A percentile compares a stretch with the other conserved stretches of the same genome.
Evolutionary conservation across 495 filamentous ascomycete species (phyloP).

Genomic region (Podospora didyma): DNA sequence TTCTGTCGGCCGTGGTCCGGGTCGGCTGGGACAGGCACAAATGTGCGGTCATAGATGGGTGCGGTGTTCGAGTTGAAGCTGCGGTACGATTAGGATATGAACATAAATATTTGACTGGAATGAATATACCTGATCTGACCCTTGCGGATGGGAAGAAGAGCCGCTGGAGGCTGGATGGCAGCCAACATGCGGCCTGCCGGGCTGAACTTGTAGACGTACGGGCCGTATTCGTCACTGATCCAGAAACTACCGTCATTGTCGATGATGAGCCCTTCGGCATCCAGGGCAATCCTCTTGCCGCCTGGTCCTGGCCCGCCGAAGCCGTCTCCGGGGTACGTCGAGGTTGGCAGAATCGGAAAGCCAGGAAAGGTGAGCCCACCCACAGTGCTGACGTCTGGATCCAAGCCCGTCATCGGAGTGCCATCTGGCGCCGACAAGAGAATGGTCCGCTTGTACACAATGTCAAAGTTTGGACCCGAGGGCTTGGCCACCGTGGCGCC

Average conservation of each 20-base stretch:
- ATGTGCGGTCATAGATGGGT: slow-evolving; percentile 54
- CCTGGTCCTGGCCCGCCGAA: slow-evolving; percentile 58
- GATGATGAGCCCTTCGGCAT: slow-evolving; percentile 70
- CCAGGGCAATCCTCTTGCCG: slow-evolving; percentile 58
- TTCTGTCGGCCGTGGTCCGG: slow-evolving; percentile 64
- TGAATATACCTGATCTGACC: slow-evolving; percentile 17
- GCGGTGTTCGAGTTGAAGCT: slow-evolving; percentile 45
- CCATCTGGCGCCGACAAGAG: slow-evolving; percentile 65
- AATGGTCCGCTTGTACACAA: slow-evolving; percentile 65
- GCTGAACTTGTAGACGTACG: slow-evolving; percentile 66
- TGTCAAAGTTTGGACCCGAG: slow-evolving; percentile 58
- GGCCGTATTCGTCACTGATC: slow-evolving; percentile 78
- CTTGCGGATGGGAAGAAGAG: slow-evolving; percentile 65
- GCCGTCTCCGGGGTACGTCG: slow-evolving; percentile 69
- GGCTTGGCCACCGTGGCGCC: slow-evolving; percentile 53
- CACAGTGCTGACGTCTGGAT: slow-evolving; percentile 52
- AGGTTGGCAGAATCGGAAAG: slow-evolving; percentile 62
- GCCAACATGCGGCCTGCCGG: slow-evolving; percentile 54
- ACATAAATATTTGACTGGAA: background rate
- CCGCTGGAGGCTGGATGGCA: slow-evolving; percentile 65
- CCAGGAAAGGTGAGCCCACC: slow-evolving; percentile 50
- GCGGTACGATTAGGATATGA: too few relatives aligned
- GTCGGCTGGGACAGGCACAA: slow-evolving; percentile 40
- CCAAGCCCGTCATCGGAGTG: slow-evolving; percentile 66
- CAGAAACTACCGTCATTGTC: slow-evolving; percentile 63